phyloP scores from a whole-genome alignment of 129 eudicot genomes.

The sunflower (Helianthus annuus) region HanXRQr2.0-SUNRISE NC_035449.2:59778429-59778928 shows the following conservation, averaged over 20 bases:
- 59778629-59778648: constrained; percentile 25
- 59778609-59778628: too few relatives aligned
- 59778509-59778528: constrained; percentile 43
- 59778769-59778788: constrained; percentile 28
- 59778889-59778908: constrained; percentile 31
- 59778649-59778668: constrained; percentile 25
- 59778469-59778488: constrained; percentile 17
- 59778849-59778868: constrained; percentile 23
- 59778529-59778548: constrained; percentile 36
- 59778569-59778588: constrained; percentile 2
- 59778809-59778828: constrained; percentile 28
- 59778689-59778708: constrained; percentile 34
- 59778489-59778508: neutral
- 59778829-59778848: constrained; percentile 35
- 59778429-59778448: constrained; percentile 24
- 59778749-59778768: neutral
- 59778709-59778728: constrained; percentile 20
- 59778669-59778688: constrained; percentile 29
- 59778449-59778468: constrained; percentile 32
- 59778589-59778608: too few relatives aligned
- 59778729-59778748: constrained; percentile 26
- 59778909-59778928: constrained; percentile 34
- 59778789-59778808: constrained; percentile 35
- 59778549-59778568: constrained; percentile 25
- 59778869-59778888: constrained; percentile 38